These are phyloP conservation scores for Microthlaspi erraticum DNA, from an alignment of 345 rosid genomes.

Conservation along the genomic window DNA sequence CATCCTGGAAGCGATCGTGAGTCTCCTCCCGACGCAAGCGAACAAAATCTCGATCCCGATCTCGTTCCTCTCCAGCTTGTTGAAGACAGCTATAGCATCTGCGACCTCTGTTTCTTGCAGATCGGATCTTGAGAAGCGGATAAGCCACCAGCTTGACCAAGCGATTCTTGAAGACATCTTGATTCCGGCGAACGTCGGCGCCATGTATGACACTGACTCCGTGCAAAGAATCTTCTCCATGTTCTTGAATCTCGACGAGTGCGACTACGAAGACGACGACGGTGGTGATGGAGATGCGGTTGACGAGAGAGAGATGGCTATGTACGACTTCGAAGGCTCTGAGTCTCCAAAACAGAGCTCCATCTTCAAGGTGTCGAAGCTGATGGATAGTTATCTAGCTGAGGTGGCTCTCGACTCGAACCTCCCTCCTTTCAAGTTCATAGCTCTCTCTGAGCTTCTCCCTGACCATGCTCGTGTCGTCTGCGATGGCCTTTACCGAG, in stretches of 20 bases:
- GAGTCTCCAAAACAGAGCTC: constrained; percentile 97
- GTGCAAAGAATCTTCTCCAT: constrained; percentile 83
- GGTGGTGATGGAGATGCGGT: constrained; percentile 48
- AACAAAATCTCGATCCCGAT: constrained; percentile 83
- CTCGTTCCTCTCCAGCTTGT: constrained; percentile 83
- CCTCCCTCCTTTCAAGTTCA: constrained; percentile 73
- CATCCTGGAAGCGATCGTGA: constrained; percentile 74
- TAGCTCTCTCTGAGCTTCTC: constrained; percentile 82
- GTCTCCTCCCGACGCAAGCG: constrained; percentile 84
- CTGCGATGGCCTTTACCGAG: constrained; percentile 88
- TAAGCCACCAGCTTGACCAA: constrained; percentile 91
- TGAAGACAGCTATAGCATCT: constrained; percentile 76
- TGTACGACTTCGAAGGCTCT: constrained; percentile 84
- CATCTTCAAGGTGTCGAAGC: constrained; percentile 86
- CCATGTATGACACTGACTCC: constrained; percentile 81
- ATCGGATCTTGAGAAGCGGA: constrained; percentile 85
- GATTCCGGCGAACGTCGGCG: constrained; percentile 57
- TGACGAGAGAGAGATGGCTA: constrained; percentile 72
- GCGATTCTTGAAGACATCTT: constrained; percentile 94
- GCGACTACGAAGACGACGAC: constrained; percentile 61
- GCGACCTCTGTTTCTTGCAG: constrained; percentile 73
- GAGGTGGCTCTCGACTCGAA: constrained; percentile 88
- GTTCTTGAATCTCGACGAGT: constrained; percentile 83
- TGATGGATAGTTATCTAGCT: constrained; percentile 80
- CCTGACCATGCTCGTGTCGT: constrained; percentile 89